Conservation (phyloP, 2,329 filamentous ascomycete species). For the Akanthomyces muscarius region DNA sequence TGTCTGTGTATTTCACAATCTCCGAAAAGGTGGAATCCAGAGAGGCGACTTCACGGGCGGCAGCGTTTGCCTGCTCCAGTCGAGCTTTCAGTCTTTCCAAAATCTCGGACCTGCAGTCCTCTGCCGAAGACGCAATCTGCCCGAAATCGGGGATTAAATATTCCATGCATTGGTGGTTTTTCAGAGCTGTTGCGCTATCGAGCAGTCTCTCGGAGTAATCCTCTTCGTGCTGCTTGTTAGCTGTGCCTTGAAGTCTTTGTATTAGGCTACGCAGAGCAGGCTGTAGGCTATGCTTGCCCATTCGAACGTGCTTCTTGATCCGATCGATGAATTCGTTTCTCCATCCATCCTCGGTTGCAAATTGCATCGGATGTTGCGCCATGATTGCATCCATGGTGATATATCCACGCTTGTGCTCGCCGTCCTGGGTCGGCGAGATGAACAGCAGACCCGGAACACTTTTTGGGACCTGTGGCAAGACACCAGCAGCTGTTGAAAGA, state of each 20-base stretch:
- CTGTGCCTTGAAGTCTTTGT: neutral
- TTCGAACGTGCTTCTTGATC: neutral
- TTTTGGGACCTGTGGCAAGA: too few species aligned
- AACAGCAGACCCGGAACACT: too few species aligned
- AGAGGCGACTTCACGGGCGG: too few species aligned
- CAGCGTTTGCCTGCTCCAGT: too few species aligned
- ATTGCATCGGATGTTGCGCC: rapidly evolving
- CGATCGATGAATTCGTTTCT: neutral
- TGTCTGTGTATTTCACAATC: too few species aligned
- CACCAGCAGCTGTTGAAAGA: too few species aligned
- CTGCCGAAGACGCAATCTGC: too few species aligned
- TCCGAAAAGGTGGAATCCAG: neutral
- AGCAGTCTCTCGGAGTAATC: neutral
- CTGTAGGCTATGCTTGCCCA: neutral
- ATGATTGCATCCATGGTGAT: neutral
- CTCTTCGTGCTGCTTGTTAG: neutral
- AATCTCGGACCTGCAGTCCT: too few species aligned
- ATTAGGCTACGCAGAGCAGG: neutral
- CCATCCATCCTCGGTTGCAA: neutral
- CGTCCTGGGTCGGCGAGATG: neutral
- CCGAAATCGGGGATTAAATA: too few species aligned
- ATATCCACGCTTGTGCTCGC: neutral
- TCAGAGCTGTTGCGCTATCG: neutral
- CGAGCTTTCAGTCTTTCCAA: too few species aligned
- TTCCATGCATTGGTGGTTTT: neutral